Conservation (phyloP, 2,329 filamentous ascomycete species). For the Scedosporium aurantiacum region DNA sequence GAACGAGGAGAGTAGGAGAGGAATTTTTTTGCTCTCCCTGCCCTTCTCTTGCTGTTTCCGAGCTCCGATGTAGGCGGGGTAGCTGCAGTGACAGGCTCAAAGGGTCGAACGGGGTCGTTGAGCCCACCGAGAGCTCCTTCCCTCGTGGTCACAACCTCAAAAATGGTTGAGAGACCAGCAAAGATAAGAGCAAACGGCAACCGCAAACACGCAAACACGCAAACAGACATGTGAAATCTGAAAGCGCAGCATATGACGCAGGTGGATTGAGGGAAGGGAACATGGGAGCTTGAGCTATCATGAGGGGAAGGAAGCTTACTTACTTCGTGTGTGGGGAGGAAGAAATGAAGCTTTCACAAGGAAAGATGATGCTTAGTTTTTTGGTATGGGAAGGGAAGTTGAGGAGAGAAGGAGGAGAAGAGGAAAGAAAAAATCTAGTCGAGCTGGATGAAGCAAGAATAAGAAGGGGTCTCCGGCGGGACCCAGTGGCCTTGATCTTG, state of each 20-base stretch:
- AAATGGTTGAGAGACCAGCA: no score
- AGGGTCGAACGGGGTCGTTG: no score
- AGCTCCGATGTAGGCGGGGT: constrained; percentile 8
- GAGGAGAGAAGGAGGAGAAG: neutral
- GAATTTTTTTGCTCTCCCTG: neutral
- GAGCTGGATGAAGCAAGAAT: neutral
- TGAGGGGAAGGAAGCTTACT: neutral
- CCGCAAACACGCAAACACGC: no score
- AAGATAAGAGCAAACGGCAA: no score
- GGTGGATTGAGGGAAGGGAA: neutral
- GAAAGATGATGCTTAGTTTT: neutral
- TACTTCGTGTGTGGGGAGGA: neutral
- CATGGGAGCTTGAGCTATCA: neutral
- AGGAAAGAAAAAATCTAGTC: neutral
- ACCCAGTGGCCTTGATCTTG: neutral
- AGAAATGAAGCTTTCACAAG: neutral
- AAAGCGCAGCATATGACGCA: neutral
- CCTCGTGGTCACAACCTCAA: no score
- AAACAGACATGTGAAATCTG: no score
- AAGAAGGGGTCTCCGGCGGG: neutral
- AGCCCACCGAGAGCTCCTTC: no score
- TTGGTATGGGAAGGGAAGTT: neutral
- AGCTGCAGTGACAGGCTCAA: neutral
- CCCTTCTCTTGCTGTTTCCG: neutral
- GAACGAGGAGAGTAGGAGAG: neutral